Base-by-base conservation (phyloP, 2,329 filamentous ascomycete genomes). In the Neofusicoccum kwambonambiense region DNA sequence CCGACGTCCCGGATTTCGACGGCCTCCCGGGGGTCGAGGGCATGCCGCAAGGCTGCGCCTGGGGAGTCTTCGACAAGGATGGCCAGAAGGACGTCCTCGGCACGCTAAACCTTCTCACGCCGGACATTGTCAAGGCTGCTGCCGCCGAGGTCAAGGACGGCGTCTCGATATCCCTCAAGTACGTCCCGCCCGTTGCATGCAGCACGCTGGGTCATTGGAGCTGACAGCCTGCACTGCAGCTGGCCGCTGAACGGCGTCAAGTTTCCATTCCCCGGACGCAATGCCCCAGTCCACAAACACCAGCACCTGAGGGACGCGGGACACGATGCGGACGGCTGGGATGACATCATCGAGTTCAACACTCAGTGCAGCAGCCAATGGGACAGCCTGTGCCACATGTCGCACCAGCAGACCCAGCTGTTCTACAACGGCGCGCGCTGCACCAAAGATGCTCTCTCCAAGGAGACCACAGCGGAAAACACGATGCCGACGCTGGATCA, bases 341-440 rank as follows among this genome's bases (percentile, higher is more conserved):
- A 72, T 56, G 71, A 73, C 51, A 65, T 68, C 67, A 69, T 86
- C 6, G 74, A 77, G 3, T 81, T 87, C 75, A 87, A 87, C 71
- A 87, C 84, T 0, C 84, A 87, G 68, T 74, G 75, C 39, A 81
- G 80, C 62, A 83, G 79, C 27, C 85, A 87, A 72, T 87, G 84
- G 85, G 85, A 87, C 42, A 60, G 56, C 41, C 56, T 60, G 12
- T 37, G n/a, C 31, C 41, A 58, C 54, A 45, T 15, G 39, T 8
- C 39, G 22, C 56, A 60, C 39, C 56, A 60, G 42, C 19, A 22
- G 6, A 45, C 19, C 22, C 11, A 7, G 3, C 39, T 35, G 2
- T 31, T 1, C 7, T 45, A 60, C 56, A 60, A 60, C 41, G 54
- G 54, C 37, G 54, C 54, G 9, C n/a, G 8, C 4, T 41, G 51